Base-by-base conservation (phyloP, 441 rosid species). In the Capsella rubella region DNA sequence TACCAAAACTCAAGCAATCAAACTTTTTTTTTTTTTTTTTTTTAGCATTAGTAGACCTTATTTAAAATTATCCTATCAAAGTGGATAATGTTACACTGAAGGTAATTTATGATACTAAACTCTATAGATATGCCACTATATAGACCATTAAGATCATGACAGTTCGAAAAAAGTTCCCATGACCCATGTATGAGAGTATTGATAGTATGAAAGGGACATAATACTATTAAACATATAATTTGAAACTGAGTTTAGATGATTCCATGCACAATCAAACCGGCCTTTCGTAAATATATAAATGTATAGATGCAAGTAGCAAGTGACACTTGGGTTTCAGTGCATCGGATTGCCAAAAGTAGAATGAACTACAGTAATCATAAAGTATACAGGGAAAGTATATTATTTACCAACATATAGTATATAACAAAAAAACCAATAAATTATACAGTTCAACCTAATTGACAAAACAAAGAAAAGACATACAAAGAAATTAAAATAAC, bases 371-470 rank as follows among this genome's bases (percentile, higher is more conserved):
- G 25, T 21, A 21, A 7, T 51, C 12, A 61, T 40, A 25, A 57
- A 50, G 46, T 21, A 21, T 57, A 65, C 16, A 27, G 14, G 42
- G 42, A 16, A 73, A 46, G 18, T 45, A 27, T 58, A 51, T 66
- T 43, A 67, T 74, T 46, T 52, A 68, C 69, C 27, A 60, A 13
- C 57, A 67, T 53, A 60, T 59, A 75, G n/a, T 69, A 54, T 43
- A 14, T 37, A 49, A 60, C 32, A 54, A 47, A 50, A 62, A 45
- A 69, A 8, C 35, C 51, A 57, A 49, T 18, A 40, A 49, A 49
- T 64, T 50, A 64, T 64, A 57, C 67, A 64, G 32, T 70, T 62
- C 53, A 49, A 70, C 74, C 75, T 70, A 64, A 10, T 55, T 59
- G 35, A 56, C 21, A 55, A 53, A 45, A 57, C 29, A 47, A 49